phyloP scores from a whole-genome alignment of 148 eudicot genomes.

The Nyssa sinensis region DNA sequence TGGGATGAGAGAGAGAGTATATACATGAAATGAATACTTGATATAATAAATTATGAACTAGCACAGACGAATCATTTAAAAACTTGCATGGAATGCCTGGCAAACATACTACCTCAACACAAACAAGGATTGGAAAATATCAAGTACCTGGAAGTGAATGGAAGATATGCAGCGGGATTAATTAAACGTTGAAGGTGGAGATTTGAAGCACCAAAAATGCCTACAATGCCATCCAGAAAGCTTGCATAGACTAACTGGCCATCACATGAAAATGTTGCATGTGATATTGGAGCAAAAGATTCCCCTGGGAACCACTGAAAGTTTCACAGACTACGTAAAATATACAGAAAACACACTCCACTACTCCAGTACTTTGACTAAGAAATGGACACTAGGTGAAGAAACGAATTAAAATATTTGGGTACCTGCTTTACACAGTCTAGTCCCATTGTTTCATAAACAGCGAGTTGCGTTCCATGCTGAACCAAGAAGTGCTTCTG shows the following conservation, averaged over 20 bases:
- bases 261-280: slow-evolving; percentile 54
- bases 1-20: slow-evolving; percentile 32
- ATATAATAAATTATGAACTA: no score
- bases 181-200: slow-evolving; percentile 42
- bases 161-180: slow-evolving; percentile 47
- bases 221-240: slow-evolving; percentile 47
- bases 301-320: slow-evolving; percentile 44
- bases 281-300: slow-evolving; percentile 43
- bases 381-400: not conserved
- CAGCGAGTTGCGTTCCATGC: slow-evolving; percentile 46
- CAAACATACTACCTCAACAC: no score
- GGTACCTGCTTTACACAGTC: slow-evolving; percentile 50
- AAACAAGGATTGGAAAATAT: no score
- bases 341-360: not conserved
- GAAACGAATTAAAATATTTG: not conserved
- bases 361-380: not conserved
- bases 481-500: no score
- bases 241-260: slow-evolving; percentile 45
- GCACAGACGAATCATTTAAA: no score
- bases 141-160: slow-evolving; percentile 27
- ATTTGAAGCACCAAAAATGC: slow-evolving; percentile 45
- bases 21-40: no score
- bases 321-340: not conserved
- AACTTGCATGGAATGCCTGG: no score
- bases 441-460: slow-evolving; percentile 44